Evolutionary conservation across 495 filamentous ascomycete genomes (phyloP).

Genomic region (Rostrohypoxylon terebratum): DNA sequence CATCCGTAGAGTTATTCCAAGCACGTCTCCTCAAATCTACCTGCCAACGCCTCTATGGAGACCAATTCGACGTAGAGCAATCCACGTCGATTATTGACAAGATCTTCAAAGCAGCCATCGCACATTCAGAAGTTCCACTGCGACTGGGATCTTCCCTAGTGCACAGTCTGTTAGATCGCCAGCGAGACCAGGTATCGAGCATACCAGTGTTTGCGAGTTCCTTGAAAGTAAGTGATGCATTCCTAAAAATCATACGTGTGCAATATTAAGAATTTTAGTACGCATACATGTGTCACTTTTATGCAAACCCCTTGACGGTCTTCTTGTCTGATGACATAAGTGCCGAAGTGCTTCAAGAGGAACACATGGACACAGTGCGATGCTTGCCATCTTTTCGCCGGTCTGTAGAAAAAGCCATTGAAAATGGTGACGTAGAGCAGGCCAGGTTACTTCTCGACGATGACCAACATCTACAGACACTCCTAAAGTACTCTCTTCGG

Average conservation of each 20-base stretch:
- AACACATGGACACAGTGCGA: conserved; percentile 80
- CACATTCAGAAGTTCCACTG: conserved; percentile 64
- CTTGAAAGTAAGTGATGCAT: conserved; percentile 72
- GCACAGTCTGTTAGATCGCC: conserved; percentile 75
- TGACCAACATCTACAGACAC: conserved; percentile 49
- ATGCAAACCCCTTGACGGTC: conserved; percentile 86
- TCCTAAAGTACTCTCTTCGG: conserved; percentile 37
- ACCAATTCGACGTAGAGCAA: conserved; percentile 85
- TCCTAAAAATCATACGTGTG: neutral
- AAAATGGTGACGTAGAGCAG: conserved; percentile 48
- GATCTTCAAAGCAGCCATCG: conserved; percentile 77
- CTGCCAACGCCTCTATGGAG: conserved; percentile 75
- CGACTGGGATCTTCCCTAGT: conserved; percentile 76
- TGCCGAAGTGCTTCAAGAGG: conserved; percentile 58
- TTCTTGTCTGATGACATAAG: conserved; percentile 62
- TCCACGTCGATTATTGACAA: conserved; percentile 79
- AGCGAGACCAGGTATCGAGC: conserved; percentile 86
- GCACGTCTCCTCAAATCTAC: conserved; percentile 81
- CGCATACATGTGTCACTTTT: conserved; percentile 95
- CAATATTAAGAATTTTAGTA: conserved; percentile 66
- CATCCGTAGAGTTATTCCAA: conserved; percentile 90
- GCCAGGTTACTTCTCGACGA: conserved; percentile 57
- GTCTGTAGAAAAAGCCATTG: conserved; percentile 56
- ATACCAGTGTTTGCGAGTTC: conserved; percentile 82
- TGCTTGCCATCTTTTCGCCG: conserved; percentile 82